Conservation (phyloP, 805 yeast genomes). For the Teunomyces barrocoloradensis region DNA sequence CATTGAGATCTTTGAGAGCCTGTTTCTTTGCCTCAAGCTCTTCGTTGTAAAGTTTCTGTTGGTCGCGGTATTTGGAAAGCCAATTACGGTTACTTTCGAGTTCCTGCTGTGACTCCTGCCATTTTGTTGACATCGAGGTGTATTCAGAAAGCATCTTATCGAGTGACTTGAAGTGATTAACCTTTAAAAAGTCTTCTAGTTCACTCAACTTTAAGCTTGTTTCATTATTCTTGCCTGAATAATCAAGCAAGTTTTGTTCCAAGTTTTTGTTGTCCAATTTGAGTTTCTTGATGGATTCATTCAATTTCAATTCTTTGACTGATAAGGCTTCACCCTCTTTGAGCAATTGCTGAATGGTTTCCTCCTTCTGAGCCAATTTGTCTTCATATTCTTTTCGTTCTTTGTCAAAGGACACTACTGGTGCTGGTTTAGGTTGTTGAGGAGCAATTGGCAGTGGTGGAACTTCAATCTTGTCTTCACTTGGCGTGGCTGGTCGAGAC, state of each 20-base stretch:
- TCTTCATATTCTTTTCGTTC: constrained; percentile 5
- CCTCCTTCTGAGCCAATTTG: constrained; percentile 43
- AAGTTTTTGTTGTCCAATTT: constrained; percentile 33
- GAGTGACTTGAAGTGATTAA: constrained; percentile 24
- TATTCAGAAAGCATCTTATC: constrained; percentile 25
- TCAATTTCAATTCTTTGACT: constrained; percentile 64
- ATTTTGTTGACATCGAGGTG: constrained; percentile 12
- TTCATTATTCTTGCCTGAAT: constrained; percentile 29
- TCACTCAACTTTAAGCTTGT: constrained; percentile 36
- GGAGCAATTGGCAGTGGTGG: background rate
- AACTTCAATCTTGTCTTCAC: background rate
- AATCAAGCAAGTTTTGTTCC: constrained; percentile 28
- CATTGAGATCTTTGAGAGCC: constrained; percentile 24
- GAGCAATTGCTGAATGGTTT: constrained; percentile 59
- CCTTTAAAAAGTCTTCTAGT: constrained; percentile 30
- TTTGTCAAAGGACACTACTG: background rate
- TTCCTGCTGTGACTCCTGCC: constrained; percentile 13
- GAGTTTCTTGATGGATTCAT: constrained; percentile 63
- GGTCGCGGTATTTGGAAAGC: constrained; percentile 20
- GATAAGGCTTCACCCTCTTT: constrained; percentile 77
- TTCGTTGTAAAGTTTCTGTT: constrained; percentile 18
- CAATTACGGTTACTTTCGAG: constrained; percentile 14
- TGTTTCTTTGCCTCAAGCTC: constrained; percentile 22
- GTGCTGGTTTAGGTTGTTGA: background rate
- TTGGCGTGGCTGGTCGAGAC: background rate